Base-by-base conservation (phyloP, 225 moss, liverwort and hornwort species). In the Pleurozium schreberi region DNA sequence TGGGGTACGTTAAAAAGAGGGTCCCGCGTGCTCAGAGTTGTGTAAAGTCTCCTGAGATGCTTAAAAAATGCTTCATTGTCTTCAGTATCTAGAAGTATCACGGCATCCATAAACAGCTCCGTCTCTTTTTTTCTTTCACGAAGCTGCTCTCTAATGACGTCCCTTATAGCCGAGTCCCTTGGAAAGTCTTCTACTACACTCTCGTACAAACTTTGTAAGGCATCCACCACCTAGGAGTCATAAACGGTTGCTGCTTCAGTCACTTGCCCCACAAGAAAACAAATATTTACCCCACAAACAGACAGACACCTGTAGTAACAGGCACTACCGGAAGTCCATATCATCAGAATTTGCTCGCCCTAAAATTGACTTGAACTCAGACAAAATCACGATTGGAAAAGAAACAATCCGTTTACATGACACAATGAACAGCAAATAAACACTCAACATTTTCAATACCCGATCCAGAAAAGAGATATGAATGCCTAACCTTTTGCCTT, bases 191-290 rank as follows among this genome's bases (percentile, higher is more conserved):
- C 94, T 55, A 93, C 89, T 53, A 93, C 83, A 67, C 91, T 89
- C 88, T 98, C 97, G 89, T 95, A 97, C 88, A 98, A 90, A 76
- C 93, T 92, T 93, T 98, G 98, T 86, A 98, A 87, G 66, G 96
- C 95, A 87, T 93, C 98, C 69, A 98, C 94, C 49, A 98, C 97
- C 97, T 98, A 93, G 22, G 81, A 82, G 60, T 58, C 88, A 85
- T 75, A 58, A 84, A 85, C 55, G 70, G 85, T 43, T 87, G 33
- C 80, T 40, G 67, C 62, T 84, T 83, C 49, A 80, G 52, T 66
- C 68, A 62, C 36, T 65, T 77, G 40, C 76, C 77, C 19, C n/a
- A 52, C 31, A 52, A 62, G 21, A 53, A 30, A 57, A 31, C 85
- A 74, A 26, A 74, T 45, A 73, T 25, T 85, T 87, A 25, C 55